Conservation (phyloP, 1,139 yeast species). For the Scheffersomyces parashehatae region DNA sequence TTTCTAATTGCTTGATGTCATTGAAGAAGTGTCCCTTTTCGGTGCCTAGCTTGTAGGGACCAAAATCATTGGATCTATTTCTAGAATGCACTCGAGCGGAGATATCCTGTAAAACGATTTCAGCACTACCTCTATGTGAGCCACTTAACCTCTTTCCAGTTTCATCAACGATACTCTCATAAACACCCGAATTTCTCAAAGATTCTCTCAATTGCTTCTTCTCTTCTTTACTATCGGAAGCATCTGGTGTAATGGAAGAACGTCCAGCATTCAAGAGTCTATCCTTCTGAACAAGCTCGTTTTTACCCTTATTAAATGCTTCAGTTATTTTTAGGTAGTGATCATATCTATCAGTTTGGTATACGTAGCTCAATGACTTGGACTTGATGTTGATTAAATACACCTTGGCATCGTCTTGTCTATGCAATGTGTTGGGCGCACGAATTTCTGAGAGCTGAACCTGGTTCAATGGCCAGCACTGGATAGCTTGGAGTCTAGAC, state of each 20-base stretch:
- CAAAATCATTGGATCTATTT: constrained; percentile 51
- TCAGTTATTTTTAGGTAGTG: constrained; percentile 59
- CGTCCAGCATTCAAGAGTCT: constrained; percentile 40
- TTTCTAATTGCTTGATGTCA: constrained; percentile 57
- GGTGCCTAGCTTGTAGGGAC: constrained; percentile 4
- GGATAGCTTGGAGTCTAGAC: constrained; percentile 62
- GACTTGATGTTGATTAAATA: constrained; percentile 51
- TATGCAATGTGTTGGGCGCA: constrained; percentile 17
- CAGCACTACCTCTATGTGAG: constrained; percentile 36
- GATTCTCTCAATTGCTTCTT: constrained; percentile 44
- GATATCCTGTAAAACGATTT: constrained; percentile 50
- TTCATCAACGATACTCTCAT: constrained; percentile 27
- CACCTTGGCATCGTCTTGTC: constrained; percentile 22
- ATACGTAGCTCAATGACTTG: constrained; percentile 54
- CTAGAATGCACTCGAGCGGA: constrained; percentile 58
- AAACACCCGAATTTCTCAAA: constrained; percentile 37
- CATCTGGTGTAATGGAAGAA: constrained; percentile 8
- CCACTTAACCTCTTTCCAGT: constrained; percentile 28
- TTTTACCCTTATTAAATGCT: constrained; percentile 64
- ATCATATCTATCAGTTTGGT: constrained; percentile 63
- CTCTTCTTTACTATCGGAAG: constrained; percentile 26
- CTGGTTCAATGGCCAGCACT: constrained; percentile 76
- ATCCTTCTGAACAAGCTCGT: constrained; percentile 54
- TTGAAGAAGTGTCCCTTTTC: constrained; percentile 33
- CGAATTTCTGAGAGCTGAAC: constrained; percentile 49